Percentiles rank a stretch among this genome's conserved stretches.
Evolutionary conservation across 306 rosid genomes (phyloP).

Genomic region (Chamaecrista fasciculata): DNA sequence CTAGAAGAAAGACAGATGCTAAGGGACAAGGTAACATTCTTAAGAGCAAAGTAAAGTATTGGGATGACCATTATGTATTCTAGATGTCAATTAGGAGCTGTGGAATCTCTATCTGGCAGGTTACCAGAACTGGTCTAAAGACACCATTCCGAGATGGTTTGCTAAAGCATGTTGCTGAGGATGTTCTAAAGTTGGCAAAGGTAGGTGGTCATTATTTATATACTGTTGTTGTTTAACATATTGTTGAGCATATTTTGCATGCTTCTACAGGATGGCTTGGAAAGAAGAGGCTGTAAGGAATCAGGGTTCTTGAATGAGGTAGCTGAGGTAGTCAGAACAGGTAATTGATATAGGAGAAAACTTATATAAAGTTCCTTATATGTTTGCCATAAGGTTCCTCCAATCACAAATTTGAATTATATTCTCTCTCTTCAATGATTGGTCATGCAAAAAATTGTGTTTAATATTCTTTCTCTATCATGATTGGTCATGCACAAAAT

Average conservation of each 20-base stretch:
- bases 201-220: conserved; percentile 24
- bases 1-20: conserved; percentile 63
- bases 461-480: too few relatives aligned
- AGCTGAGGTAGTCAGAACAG: conserved; percentile 83
- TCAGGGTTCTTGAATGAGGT: conserved; percentile 85
- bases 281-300: conserved; percentile 59
- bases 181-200: conserved; percentile 40
- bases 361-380: too few relatives aligned
- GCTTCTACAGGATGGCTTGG: conserved; percentile 32
- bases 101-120: conserved; percentile 43
- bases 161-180: conserved; percentile 39
- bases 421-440: too few relatives aligned
- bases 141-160: conserved; percentile 61
- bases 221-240: conserved; percentile 21
- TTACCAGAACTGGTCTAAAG: conserved; percentile 62
- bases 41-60: background rate
- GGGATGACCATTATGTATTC: background rate
- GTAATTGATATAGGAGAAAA: too few relatives aligned
- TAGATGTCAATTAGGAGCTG: conserved; percentile 30
- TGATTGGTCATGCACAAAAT: too few relatives aligned
- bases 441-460: too few relatives aligned
- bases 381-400: too few relatives aligned
- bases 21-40: conserved; percentile 62
- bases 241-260: background rate
- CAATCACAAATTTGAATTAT: too few relatives aligned